Evolutionary conservation across 805 yeast species (phyloP).

Genomic region (Candida dendrica): DNA sequence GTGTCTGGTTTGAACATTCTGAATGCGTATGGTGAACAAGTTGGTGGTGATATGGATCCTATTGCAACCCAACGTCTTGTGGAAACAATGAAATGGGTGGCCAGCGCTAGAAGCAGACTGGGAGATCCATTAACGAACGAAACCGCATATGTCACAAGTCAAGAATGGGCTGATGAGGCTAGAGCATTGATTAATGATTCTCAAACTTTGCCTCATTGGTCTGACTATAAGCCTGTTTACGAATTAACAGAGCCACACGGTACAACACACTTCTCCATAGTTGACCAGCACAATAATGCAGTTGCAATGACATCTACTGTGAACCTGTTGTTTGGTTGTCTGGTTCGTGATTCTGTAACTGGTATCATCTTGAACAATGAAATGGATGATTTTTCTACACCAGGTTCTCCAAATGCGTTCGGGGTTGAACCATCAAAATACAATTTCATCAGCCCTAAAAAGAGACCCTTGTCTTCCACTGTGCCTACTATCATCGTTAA

Average conservation of each 20-base stretch:
- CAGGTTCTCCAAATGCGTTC: slow-evolving; percentile 65
- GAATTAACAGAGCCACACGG: slow-evolving; percentile 81
- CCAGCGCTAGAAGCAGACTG: slow-evolving; percentile 74
- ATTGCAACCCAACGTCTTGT: slow-evolving; percentile 58
- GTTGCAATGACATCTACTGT: slow-evolving; percentile 86
- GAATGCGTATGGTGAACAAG: slow-evolving; percentile 33
- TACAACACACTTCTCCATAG: slow-evolving; percentile 78
- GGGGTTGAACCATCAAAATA: slow-evolving; percentile 73
- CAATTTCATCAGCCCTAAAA: slow-evolving; percentile 69
- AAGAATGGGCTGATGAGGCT: slow-evolving; percentile 51
- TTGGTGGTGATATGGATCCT: slow-evolving; percentile 39
- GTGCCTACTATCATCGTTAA: slow-evolving; percentile 65
- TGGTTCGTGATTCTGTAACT: slow-evolving; percentile 72
- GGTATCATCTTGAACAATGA: slow-evolving; percentile 83
- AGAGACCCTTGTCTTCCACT: slow-evolving; percentile 80
- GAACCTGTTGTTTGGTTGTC: slow-evolving; percentile 75
- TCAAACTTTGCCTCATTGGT: slow-evolving; percentile 57
- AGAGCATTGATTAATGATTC: slow-evolving; percentile 43
- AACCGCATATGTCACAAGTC: slow-evolving; percentile 34
- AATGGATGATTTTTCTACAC: slow-evolving; percentile 91
- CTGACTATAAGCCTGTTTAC: slow-evolving; percentile 71
- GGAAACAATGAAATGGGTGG: slow-evolving; percentile 93
- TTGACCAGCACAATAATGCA: slow-evolving; percentile 70
- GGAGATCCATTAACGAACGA: slow-evolving; percentile 55
- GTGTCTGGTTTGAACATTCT: slow-evolving; percentile 66